Evolutionary conservation across 2,329 filamentous ascomycete genomes (phyloP).

Genomic region (Xylariales sp.): DNA sequence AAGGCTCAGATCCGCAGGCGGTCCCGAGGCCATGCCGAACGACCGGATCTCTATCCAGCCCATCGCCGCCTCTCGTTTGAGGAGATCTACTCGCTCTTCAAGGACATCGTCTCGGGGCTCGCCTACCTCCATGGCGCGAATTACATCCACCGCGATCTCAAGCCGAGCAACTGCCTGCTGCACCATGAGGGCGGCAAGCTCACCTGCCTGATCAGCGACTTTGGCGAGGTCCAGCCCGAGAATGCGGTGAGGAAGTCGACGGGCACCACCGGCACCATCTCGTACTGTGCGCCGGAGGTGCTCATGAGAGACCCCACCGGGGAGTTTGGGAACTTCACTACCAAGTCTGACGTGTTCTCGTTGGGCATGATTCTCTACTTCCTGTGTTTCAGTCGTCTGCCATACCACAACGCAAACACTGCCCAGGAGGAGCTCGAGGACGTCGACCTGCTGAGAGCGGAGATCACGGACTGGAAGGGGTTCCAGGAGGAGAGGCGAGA

Average conservation of each 20-base stretch:
- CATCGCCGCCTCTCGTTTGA: conserved; percentile 62
- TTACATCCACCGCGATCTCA: conserved; percentile 94
- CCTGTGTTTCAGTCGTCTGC: conserved; percentile 87
- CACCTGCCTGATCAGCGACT: conserved; percentile 89
- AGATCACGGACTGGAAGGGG: conserved; percentile 83
- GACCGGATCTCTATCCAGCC: conserved; percentile 42
- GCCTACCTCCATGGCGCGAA: conserved; percentile 85
- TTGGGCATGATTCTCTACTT: conserved; percentile 98
- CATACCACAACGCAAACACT: conserved; percentile 78
- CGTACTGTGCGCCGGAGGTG: conserved; percentile 95
- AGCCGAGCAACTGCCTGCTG: conserved; percentile 90
- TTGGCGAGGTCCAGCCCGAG: conserved; percentile 90
- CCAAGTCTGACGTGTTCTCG: conserved; percentile 97
- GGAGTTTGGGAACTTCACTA: conserved; percentile 85
- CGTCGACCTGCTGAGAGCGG: conserved; percentile 74
- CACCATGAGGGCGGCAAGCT: conserved; percentile 69
- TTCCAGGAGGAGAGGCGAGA: conserved; percentile 73
- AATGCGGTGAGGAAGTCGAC: conserved; percentile 80
- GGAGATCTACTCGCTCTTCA: conserved; percentile 95
- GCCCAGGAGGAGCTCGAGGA: conserved; percentile 91
- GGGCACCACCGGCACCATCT: conserved; percentile 91
- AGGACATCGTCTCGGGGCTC: conserved; percentile 87
- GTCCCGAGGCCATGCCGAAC: conserved; percentile 72
- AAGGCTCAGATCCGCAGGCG: conserved; percentile 81
- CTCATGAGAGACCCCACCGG: conserved; percentile 65